Evolutionary conservation across 306 rosid species (phyloP).

Genomic region (Prunus salicina): DNA sequence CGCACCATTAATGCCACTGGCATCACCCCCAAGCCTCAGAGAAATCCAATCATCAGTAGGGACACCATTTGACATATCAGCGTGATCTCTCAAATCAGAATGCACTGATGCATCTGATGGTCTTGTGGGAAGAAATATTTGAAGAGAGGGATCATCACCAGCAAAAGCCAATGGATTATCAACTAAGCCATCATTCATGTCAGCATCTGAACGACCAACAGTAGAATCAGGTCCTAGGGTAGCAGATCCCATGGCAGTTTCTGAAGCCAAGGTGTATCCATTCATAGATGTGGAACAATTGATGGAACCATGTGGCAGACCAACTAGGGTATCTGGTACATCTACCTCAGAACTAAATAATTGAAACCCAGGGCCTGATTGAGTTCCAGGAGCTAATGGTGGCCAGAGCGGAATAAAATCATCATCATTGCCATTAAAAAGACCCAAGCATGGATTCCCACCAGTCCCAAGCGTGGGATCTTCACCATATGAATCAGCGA

Average conservation of each 20-base stretch:
- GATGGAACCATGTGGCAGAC: slow-evolving; percentile 62
- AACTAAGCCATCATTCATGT: slow-evolving; percentile 75
- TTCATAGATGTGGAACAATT: slow-evolving; percentile 71
- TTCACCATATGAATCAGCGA: slow-evolving; percentile 56
- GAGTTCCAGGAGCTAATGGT: slow-evolving; percentile 63
- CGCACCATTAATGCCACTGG: slow-evolving; percentile 54
- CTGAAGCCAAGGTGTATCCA: slow-evolving; percentile 65
- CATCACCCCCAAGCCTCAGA: slow-evolving; percentile 84
- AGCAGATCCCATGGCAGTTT: slow-evolving; percentile 58
- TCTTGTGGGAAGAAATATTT: slow-evolving; percentile 93
- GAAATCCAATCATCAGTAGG: slow-evolving; percentile 87
- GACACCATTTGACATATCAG: slow-evolving; percentile 76
- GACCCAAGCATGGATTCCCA: slow-evolving; percentile 66
- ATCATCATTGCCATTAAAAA: slow-evolving; percentile 57
- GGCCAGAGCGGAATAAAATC: slow-evolving; percentile 67
- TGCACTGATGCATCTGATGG: slow-evolving; percentile 67
- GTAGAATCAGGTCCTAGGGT: slow-evolving; percentile 51
- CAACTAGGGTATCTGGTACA: slow-evolving; percentile 61
- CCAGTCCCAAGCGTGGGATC: slow-evolving; percentile 56
- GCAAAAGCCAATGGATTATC: slow-evolving; percentile 84
- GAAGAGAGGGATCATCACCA: slow-evolving; percentile 89
- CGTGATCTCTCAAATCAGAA: slow-evolving; percentile 69
- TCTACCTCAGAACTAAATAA: slow-evolving; percentile 74
- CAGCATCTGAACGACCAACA: slow-evolving; percentile 54
- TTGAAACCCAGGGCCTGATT: slow-evolving; percentile 70